Evolutionary conservation across 306 rosid species (phyloP).

Genomic region (Sicyos baderoa): DNA sequence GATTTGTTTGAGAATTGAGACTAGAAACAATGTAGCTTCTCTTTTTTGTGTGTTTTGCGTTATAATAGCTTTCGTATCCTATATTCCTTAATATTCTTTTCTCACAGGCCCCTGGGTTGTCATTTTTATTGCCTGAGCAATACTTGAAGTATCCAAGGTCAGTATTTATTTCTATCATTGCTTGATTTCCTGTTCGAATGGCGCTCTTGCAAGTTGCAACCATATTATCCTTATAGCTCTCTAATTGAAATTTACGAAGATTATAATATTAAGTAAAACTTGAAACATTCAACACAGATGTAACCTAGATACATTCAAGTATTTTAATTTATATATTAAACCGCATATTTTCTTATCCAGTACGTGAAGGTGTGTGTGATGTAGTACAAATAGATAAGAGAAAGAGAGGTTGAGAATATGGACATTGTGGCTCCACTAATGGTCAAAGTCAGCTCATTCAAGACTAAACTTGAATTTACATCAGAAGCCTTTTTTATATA

Average conservation of each 20-base stretch:
- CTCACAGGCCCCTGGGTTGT: conserved; percentile 82
- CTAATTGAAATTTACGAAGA: not conserved
- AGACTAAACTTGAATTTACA: not conserved
- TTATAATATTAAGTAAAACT: no score
- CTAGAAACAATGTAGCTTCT: conserved; percentile 5
- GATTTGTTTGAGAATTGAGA: not conserved
- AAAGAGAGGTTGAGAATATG: not conserved
- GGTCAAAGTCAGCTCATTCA: not conserved
- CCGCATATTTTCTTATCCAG: conserved; percentile 8
- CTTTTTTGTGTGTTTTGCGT: not conserved
- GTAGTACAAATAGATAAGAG: not conserved
- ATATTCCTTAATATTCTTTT: not conserved
- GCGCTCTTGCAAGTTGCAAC: not conserved
- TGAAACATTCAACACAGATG: not conserved
- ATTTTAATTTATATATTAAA: not conserved
- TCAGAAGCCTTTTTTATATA: not conserved
- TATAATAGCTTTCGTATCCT: not conserved
- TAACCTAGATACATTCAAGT: not conserved
- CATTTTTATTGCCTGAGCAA: conserved; percentile 73
- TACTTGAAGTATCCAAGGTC: conserved; percentile 71
- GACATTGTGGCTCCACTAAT: not conserved
- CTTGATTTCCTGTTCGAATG: not conserved
- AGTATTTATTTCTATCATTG: conserved; percentile 18
- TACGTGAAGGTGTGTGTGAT: not conserved
- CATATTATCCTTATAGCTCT: not conserved